phyloP scores from a whole-genome alignment of 495 filamentous ascomycete species.

The Cercophora samala region DNA sequence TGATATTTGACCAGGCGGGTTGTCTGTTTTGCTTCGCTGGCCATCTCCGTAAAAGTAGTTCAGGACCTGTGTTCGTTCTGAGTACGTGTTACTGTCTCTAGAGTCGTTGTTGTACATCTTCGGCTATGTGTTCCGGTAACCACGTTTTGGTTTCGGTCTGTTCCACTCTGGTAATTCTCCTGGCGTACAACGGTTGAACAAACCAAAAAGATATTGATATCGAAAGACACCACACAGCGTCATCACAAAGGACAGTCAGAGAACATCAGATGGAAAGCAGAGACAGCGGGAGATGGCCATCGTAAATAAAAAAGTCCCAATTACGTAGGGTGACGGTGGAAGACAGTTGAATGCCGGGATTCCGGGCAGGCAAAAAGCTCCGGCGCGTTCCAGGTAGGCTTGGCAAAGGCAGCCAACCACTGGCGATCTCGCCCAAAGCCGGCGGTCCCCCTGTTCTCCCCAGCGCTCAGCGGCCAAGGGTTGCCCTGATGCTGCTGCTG shows the following conservation, averaged over 20 bases:
- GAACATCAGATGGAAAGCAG: background rate
- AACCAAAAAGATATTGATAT: background rate
- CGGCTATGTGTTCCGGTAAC: background rate
- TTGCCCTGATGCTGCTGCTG: slow-evolving; percentile 3
- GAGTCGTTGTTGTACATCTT: background rate
- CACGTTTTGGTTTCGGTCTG: background rate
- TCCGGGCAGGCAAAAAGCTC: background rate
- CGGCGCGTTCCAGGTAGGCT: background rate
- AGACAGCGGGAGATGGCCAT: background rate
- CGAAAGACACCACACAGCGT: background rate
- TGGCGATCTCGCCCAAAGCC: background rate
- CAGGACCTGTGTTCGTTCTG: too few species aligned
- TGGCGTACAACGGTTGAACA: background rate
- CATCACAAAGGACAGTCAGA: background rate
- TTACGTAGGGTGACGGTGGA: background rate
- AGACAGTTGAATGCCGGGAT: background rate
- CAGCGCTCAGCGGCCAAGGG: background rate
- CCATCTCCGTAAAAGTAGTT: background rate
- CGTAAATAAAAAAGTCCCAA: background rate
- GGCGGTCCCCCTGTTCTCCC: slow-evolving; percentile 5
- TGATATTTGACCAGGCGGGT: background rate
- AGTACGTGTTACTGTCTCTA: background rate
- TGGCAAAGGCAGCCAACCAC: slow-evolving; percentile 5
- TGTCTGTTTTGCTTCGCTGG: too few species aligned
- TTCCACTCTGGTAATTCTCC: background rate